Conservation (phyloP, 2,329 filamentous ascomycete species). For the Chaetothyriales sp. region DNA sequence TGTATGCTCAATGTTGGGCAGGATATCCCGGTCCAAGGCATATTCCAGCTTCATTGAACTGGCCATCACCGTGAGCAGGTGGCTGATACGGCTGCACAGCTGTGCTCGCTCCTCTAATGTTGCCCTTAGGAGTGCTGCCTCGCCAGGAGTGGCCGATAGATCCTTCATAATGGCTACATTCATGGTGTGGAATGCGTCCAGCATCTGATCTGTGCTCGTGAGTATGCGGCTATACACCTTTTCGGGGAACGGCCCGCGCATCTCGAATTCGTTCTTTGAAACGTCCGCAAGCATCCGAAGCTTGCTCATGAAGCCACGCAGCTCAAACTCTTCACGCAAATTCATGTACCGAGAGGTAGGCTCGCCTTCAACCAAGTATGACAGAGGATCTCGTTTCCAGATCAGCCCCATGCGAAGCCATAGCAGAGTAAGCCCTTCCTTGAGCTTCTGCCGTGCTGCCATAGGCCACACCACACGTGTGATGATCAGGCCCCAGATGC, state of each 20-base stretch:
- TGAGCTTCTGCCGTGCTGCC: slow-evolving; percentile 72
- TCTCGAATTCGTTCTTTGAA: slow-evolving; percentile 73
- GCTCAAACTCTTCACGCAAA: slow-evolving; percentile 69
- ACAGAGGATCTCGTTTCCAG: slow-evolving; percentile 85
- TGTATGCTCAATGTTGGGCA: slow-evolving; percentile 67
- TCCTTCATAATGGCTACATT: slow-evolving; percentile 80
- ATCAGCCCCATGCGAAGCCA: slow-evolving; percentile 92
- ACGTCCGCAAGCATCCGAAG: slow-evolving; percentile 58
- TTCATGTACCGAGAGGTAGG: slow-evolving; percentile 59
- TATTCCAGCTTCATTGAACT: slow-evolving; percentile 91
- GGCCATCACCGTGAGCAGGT: slow-evolving; percentile 72
- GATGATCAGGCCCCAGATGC: slow-evolving; percentile 81
- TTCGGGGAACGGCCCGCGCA: slow-evolving; percentile 72
- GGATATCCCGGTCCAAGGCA: slow-evolving; percentile 62
- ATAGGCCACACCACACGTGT: slow-evolving; percentile 89
- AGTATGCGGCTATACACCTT: slow-evolving; percentile 60
- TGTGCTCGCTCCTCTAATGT: slow-evolving; percentile 65
- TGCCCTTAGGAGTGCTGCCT: slow-evolving; percentile 63
- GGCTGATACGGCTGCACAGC: slow-evolving; percentile 76
- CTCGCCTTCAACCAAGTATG: slow-evolving; percentile 49
- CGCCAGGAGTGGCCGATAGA: slow-evolving; percentile 57
- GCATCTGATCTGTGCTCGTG: slow-evolving; percentile 63
- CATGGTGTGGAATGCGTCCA: slow-evolving; percentile 94
- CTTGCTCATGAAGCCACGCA: slow-evolving; percentile 63
- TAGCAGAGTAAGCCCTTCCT: slow-evolving; percentile 74